Conservation (phyloP, 2,329 filamentous ascomycete genomes). For the Penicillium sp. region DNA sequence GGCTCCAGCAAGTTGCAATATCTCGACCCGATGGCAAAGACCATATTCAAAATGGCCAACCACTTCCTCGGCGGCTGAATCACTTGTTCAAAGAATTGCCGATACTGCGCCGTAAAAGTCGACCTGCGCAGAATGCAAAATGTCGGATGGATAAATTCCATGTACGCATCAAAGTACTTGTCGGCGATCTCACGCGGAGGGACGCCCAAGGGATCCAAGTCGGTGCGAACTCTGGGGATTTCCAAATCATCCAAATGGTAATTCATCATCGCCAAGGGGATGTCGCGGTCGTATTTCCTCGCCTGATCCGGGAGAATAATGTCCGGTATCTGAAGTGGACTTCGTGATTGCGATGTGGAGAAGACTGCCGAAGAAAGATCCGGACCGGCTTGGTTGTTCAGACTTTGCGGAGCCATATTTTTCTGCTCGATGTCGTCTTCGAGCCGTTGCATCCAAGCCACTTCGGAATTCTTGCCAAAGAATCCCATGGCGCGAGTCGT, state of each 20-base stretch:
- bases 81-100: slow-evolving; percentile 25
- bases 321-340: not conserved
- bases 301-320: not conserved
- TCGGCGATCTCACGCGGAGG: slow-evolving; percentile 35
- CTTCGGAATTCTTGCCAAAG: slow-evolving; percentile 41
- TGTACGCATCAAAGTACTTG: slow-evolving; percentile 34
- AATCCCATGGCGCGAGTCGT: slow-evolving; percentile 34
- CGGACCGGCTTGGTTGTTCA: not conserved
- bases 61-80: slow-evolving; percentile 29
- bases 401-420: not conserved
- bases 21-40: slow-evolving; percentile 42
- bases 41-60: slow-evolving; percentile 42
- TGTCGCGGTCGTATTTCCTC: slow-evolving; percentile 5
- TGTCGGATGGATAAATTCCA: slow-evolving; percentile 35
- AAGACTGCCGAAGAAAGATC: not conserved
- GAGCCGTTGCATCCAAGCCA: slow-evolving; percentile 39
- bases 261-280: slow-evolving; percentile 26
- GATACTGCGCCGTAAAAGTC: slow-evolving; percentile 37
- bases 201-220: slow-evolving; percentile 32
- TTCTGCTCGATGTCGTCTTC: slow-evolving; percentile 24
- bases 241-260: slow-evolving; percentile 38
- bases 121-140: slow-evolving; percentile 37
- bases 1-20: slow-evolving; percentile 32
- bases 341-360: not conserved
- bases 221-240: slow-evolving; percentile 28